Percentiles rank a stretch among this genome's conserved stretches.
Evolutionary conservation across 495 filamentous ascomycete species (phyloP).

Genomic region (Parathielavia hyrcaniae): DNA sequence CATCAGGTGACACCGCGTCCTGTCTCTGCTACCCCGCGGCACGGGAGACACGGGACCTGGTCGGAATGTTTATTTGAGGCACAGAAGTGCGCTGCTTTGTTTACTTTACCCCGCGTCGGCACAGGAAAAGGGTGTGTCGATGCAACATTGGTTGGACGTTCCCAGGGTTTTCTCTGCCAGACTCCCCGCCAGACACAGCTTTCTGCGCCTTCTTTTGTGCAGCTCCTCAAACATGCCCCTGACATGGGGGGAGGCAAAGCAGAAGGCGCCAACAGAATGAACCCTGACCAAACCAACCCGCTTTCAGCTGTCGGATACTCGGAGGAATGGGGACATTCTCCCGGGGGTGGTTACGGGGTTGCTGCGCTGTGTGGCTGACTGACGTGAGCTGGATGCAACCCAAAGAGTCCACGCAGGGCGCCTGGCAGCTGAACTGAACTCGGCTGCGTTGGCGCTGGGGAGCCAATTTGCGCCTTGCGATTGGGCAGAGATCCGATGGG

Average conservation of each 20-base stretch:
- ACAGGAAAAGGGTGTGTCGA: background rate
- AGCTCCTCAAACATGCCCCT: slow-evolving; percentile 23
- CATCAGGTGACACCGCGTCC: slow-evolving; percentile 23
- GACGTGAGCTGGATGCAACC: slow-evolving; percentile 25
- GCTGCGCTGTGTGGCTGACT: slow-evolving; percentile 21
- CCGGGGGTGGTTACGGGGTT: background rate
- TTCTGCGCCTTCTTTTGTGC: slow-evolving; percentile 15
- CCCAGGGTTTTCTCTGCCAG: background rate
- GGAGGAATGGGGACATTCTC: slow-evolving; percentile 15
- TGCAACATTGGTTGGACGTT: slow-evolving; percentile 7
- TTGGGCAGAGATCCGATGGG: slow-evolving; percentile 20
- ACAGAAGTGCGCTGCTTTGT: slow-evolving; percentile 15
- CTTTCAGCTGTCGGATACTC: slow-evolving; percentile 11
- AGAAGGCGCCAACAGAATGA: slow-evolving; percentile 5
- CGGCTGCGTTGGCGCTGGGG: slow-evolving; percentile 19
- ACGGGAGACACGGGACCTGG: slow-evolving; percentile 4
- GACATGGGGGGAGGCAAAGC: slow-evolving; percentile 9
- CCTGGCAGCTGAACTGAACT: slow-evolving; percentile 16
- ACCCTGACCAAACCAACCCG: background rate
- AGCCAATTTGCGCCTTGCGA: slow-evolving; percentile 11
- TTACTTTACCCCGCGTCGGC: slow-evolving; percentile 21
- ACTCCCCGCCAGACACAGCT: background rate
- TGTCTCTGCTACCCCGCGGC: slow-evolving; percentile 20
- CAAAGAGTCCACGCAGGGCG: slow-evolving; percentile 14
- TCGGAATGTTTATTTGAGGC: slow-evolving; percentile 16